Conservation (phyloP, 306 rosid genomes). For the Datisca glomerata region DNA sequence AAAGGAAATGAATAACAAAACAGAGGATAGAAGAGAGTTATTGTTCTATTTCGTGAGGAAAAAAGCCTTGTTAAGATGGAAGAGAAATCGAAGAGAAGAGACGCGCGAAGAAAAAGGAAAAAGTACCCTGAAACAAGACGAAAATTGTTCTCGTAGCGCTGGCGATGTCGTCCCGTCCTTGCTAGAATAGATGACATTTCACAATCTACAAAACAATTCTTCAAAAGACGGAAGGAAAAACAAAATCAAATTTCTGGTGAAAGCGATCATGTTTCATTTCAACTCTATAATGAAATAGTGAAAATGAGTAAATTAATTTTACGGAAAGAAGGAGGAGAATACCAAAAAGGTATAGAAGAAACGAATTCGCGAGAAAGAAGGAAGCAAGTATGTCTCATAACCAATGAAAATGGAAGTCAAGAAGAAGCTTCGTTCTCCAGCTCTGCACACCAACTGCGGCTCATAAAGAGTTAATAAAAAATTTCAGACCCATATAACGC, state of each 20-base stretch:
- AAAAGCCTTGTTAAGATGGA: too few species aligned
- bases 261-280: background rate
- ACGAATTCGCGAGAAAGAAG: too few species aligned
- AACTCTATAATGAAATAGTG: too few species aligned
- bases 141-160: conserved; percentile 56
- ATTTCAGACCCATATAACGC: background rate
- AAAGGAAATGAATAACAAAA: too few species aligned
- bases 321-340: too few species aligned
- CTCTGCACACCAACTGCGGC: background rate
- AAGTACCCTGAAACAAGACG: conserved; percentile 82
- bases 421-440: background rate
- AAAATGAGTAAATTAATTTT: too few species aligned
- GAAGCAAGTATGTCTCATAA: too few species aligned
- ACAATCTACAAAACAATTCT: conserved; percentile 1
- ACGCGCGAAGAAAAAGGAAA: background rate
- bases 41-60: too few species aligned
- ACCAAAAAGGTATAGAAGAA: too few species aligned
- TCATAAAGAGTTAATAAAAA: background rate
- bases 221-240: conserved; percentile 1
- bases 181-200: conserved; percentile 34
- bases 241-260: conserved; percentile 1
- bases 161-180: conserved; percentile 61
- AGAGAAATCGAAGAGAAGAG: background rate
- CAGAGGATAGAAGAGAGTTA: too few species aligned
- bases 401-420: too few species aligned